Evolutionary conservation across 768 basidiomycete species (phyloP), one percentile per base, ranked within the genome.

Genomic region (Stropharia rugosoannulata): DNA sequence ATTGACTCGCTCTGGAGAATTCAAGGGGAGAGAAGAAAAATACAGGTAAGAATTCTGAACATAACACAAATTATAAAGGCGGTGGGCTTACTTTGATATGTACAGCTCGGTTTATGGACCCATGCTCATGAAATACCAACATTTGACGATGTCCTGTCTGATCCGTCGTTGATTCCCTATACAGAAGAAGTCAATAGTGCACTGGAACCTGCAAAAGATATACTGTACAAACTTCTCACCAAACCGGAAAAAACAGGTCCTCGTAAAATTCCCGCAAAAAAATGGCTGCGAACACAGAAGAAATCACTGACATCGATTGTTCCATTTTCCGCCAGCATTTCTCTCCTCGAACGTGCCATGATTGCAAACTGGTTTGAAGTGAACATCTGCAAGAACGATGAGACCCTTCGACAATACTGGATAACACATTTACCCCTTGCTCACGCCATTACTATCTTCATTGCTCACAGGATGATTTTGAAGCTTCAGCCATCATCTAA

Each of bases 41-140:
- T 61, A 19, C 15, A 60, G 19, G 66, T 65, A 39, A 12, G 4
- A 12, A 12, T 42, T 25, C 5, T 32, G 35, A 13, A 35, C 13
- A 12, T 51, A 13, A 18, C 1, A 22, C 15, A 45, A n/a, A 12
- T 52, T n/a, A 8, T 32, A 10, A 44, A 22, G 41, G 11, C 15
- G 15, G 43, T 48, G 16, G 15, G 38, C 22, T 22, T 22, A 22
- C 22, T 22, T 22, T 22, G 22, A 22, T 22, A 22, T 22, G 1
- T 22, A 2, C 38, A 68, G 67, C 64, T 70, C 15, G 65, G 67
- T 19, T 64, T 58, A 47, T 70, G 67, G 69, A 43, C 43, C 25
- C 67, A 66, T 32, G 55, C 68, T 10, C 51, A 44, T 7, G 55
- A 69, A 1, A 49, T 62, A 11, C 32, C 35, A 19, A 63, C 50